Percentiles rank a stretch among this genome's conserved stretches.
Evolutionary conservation across 768 basidiomycete genomes (phyloP).

Genomic region (Suillus hirtellus): DNA sequence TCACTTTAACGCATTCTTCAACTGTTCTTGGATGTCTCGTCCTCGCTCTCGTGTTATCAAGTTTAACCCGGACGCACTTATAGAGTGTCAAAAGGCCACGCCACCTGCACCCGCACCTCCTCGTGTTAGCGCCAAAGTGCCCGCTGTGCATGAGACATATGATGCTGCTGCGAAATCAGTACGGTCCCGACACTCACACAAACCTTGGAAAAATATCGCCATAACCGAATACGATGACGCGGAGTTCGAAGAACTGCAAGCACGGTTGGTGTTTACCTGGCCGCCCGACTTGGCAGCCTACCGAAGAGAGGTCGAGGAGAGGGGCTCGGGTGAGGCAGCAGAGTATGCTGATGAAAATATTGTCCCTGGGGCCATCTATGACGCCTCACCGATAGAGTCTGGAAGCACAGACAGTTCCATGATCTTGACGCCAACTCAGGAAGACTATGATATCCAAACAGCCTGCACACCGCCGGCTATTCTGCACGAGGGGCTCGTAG

Average conservation of each 20-base stretch:
- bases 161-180: constrained; percentile 5
- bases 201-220: constrained; percentile 32
- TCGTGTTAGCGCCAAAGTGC: not conserved
- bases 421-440: constrained; percentile 7
- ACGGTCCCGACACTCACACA: constrained; percentile 10
- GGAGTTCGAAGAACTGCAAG: constrained; percentile 14
- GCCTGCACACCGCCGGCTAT: not conserved
- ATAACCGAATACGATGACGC: constrained; percentile 30
- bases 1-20: constrained; percentile 49
- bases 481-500: not conserved
- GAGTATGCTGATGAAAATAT: constrained; percentile 6
- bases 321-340: not conserved
- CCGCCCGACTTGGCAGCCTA: constrained; percentile 19
- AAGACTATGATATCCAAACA: not conserved
- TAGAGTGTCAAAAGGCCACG: constrained; percentile 14
- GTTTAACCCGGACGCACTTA: constrained; percentile 21
- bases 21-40: constrained; percentile 37
- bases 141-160: not conserved
- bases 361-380: constrained; percentile 15
- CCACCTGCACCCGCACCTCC: not conserved
- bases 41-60: constrained; percentile 24
- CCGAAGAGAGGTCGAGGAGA: not conserved
- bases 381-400: constrained; percentile 17
- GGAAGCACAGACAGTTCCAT: constrained; percentile 12
- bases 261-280: constrained; percentile 22